Evolutionary conservation across 257 asterid species (phyloP).

Genomic region (Scutellaria minor): DNA sequence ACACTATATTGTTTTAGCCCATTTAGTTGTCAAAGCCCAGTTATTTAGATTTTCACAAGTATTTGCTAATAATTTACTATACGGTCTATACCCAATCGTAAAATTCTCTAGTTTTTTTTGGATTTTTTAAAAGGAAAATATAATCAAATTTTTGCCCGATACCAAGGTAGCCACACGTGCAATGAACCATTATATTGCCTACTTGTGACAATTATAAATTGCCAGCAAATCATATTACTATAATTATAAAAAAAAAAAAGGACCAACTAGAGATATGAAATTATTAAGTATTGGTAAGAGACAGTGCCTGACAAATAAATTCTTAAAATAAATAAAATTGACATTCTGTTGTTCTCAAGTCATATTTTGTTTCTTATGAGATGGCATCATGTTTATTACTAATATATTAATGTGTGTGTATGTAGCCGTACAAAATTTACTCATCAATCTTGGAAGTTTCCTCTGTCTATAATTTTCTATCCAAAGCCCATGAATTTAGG

Average conservation of each 20-base stretch:
- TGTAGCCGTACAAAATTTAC: background rate
- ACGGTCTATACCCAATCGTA: no score
- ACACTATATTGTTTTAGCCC: no score
- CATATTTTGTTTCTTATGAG: slow-evolving; percentile 28
- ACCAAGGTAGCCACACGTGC: slow-evolving; percentile 33
- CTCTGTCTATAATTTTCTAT: slow-evolving; percentile 10
- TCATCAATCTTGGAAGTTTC: slow-evolving; percentile 12
- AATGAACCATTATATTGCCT: background rate
- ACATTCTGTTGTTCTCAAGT: slow-evolving; percentile 12
- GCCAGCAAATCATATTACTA: slow-evolving; percentile 23
- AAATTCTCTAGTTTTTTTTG: no score
- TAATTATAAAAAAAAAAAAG: background rate
- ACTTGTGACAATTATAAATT: slow-evolving; percentile 6
- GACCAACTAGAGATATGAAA: slow-evolving; percentile 24
- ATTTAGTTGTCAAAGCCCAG: no score
- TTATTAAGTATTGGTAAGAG: background rate
- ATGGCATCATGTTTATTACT: slow-evolving; percentile 31
- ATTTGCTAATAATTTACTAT: no score
- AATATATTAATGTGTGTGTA: background rate
- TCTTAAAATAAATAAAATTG: slow-evolving; percentile 7
- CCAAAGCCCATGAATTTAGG: slow-evolving; percentile 34
- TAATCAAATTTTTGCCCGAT: background rate
- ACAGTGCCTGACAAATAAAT: slow-evolving; percentile 33
- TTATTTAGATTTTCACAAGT: no score
- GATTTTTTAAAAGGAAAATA: background rate